phyloP scores from a whole-genome alignment of 2,329 filamentous ascomycete species.

The Talaromyces funiculosus region DNA sequence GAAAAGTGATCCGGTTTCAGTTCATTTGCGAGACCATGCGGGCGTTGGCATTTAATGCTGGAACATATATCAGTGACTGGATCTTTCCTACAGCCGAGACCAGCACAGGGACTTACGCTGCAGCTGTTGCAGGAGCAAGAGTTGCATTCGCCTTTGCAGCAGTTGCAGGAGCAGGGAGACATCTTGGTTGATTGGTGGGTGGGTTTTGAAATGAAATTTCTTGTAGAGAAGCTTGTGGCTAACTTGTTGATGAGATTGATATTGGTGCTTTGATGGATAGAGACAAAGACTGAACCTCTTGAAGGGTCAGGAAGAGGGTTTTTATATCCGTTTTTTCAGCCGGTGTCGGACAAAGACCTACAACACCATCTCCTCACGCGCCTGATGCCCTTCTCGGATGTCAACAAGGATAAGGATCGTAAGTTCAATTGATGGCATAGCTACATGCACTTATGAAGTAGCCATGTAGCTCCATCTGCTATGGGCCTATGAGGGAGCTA shows the following conservation, averaged over 20 bases:
- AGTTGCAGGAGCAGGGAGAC: conserved; percentile 39
- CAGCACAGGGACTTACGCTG: conserved; percentile 25
- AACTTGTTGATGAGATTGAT: not conserved
- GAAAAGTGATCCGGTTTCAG: not conserved
- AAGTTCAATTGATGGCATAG: not conserved
- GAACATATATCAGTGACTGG: not conserved
- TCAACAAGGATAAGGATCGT: not conserved
- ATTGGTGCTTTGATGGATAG: not conserved
- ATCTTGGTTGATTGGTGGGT: conserved; percentile 26
- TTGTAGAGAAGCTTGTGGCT: not conserved
- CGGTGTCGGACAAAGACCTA: not conserved
- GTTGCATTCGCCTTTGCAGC: conserved; percentile 37
- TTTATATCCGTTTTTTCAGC: conserved; percentile 1
- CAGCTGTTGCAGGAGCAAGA: conserved; percentile 36
- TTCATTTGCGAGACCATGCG: not conserved
- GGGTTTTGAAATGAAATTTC: not conserved
- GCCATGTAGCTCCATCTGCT: not conserved
- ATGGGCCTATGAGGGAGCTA: not conserved
- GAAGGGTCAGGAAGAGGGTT: not conserved
- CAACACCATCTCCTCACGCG: not conserved
- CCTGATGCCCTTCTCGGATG: not conserved
- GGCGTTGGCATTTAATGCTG: conserved; percentile 10
- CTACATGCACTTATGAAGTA: conserved; percentile 1
- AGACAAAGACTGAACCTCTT: not conserved
- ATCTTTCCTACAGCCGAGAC: not conserved